Base-by-base conservation (phyloP, 495 filamentous ascomycete genomes). In the Pyrenopolyporus hunteri region DNA sequence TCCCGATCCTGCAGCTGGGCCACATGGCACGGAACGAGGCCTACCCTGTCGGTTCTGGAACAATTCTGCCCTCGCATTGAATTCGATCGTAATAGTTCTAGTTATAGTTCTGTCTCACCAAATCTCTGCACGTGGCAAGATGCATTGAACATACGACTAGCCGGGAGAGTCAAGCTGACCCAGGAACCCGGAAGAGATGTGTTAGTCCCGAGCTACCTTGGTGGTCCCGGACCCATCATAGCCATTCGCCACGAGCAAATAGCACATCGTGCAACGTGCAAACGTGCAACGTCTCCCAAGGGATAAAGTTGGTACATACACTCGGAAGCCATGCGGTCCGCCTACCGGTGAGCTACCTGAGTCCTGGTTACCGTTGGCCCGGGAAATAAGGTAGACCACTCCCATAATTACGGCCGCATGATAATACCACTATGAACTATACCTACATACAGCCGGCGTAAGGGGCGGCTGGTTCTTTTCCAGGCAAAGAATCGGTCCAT, bases 21-120 rank as follows among this genome's bases (percentile, higher is more conserved):
- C 63, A 66, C 63, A 66, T 66, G 63, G 63, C 63, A 66, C 53
- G 13, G 33, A 42, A 49, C 57, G 35, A 47, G 63, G 51, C 42
- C 17, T 31, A 60, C 63, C 63, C 57, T 66, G 63, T 66, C 42
- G 29, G 23, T 60, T 66, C 57, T 66, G 63, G 63, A 66, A 66
- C 57, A 25, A 56, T 50, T 50, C 36, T 48, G 14, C 36, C 44
- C 26, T 59, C 49, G 40, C 51, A 45, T 57, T 57, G 37, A 55
- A 57, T 36, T 45, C 57, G 57, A 39, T 66, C 52, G n/a, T 53
- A 46, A 23, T 60, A 61, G 53, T n/a, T n/a, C 39, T 57, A 57
- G 53, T 43, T n/a, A n/a, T n/a, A n/a, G n/a, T n/a, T n/a, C 52
- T 40, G 57, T 66, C 52, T 66, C 57, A 53, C 63, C 57, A 45